Percentiles rank a stretch among this genome's conserved stretches.
phyloP scores from a whole-genome alignment of 257 asterid species.

The Solanum appendiculatum region DNA sequence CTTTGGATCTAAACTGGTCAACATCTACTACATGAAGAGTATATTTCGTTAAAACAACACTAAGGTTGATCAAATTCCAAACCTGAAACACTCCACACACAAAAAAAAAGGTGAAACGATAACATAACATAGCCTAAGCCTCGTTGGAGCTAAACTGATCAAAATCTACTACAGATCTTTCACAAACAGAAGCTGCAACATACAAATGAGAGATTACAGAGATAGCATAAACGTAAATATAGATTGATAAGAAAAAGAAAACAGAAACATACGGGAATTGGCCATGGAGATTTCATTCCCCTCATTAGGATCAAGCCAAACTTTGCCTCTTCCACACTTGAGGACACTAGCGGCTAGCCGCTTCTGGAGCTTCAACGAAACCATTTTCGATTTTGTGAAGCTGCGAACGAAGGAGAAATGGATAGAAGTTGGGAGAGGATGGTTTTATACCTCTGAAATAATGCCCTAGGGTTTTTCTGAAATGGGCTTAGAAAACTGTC shows the following conservation, averaged over 20 bases:
- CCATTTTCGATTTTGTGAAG: not conserved
- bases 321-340: slow-evolving; percentile 1
- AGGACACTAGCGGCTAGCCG: slow-evolving; percentile 1
- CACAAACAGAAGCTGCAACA: not conserved
- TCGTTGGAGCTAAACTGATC: not conserved
- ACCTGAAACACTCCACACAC: not conserved
- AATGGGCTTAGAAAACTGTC: not conserved
- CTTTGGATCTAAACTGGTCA: not conserved
- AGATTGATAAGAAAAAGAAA: not conserved
- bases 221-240: not conserved
- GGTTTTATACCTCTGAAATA: not conserved
- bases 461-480: not conserved
- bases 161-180: not conserved
- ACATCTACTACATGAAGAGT: not conserved
- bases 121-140: not conserved
- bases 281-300: not conserved
- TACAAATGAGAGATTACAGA: not conserved
- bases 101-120: not conserved
- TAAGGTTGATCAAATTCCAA: not conserved
- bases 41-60: not conserved
- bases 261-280: not conserved
- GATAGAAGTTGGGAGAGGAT: accelerated
- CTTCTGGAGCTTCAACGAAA: slow-evolving; percentile 1
- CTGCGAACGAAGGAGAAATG: not conserved
- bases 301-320: slow-evolving; percentile 1